phyloP scores from a whole-genome alignment of 169 alveolate species.

The Plasmodium knowlesi region DNA sequence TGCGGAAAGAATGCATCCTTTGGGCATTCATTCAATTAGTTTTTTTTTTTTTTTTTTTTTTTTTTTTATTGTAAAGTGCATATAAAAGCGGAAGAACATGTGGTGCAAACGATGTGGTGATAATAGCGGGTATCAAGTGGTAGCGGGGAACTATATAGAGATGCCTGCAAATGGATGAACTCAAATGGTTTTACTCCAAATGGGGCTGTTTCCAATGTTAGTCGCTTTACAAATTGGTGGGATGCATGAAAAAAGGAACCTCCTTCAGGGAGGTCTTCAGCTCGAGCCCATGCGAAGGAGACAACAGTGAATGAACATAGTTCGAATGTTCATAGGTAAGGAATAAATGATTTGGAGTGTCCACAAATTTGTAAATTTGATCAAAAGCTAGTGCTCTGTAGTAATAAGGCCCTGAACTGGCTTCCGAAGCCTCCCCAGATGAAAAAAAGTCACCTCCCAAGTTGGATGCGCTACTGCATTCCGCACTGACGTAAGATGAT shows the following conservation, averaged over 20 bases:
- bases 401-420: not conserved
- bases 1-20: not conserved
- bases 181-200: too few species aligned
- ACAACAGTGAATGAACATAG: slow-evolving; percentile 20
- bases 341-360: slow-evolving; percentile 54
- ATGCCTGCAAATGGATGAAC: not conserved
- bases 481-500: not conserved
- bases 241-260: slow-evolving; percentile 44
- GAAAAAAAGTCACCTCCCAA: not conserved
- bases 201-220: not conserved
- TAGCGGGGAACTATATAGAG: not conserved
- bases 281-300: slow-evolving; percentile 42
- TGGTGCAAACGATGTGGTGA: not conserved
- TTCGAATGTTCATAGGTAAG: slow-evolving; percentile 52
- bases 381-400: slow-evolving; percentile 22
- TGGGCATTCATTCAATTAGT: not conserved
- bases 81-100: not conserved
- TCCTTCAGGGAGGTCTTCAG: slow-evolving; percentile 48
- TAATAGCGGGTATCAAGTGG: not conserved
- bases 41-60: not conserved
- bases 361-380: slow-evolving; percentile 46
- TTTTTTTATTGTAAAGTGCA: not conserved
- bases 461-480: not conserved
- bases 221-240: slow-evolving; percentile 39
- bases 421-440: not conserved